phyloP scores from a whole-genome alignment of 1,139 yeast genomes.

The Hyphopichia fennica region DNA sequence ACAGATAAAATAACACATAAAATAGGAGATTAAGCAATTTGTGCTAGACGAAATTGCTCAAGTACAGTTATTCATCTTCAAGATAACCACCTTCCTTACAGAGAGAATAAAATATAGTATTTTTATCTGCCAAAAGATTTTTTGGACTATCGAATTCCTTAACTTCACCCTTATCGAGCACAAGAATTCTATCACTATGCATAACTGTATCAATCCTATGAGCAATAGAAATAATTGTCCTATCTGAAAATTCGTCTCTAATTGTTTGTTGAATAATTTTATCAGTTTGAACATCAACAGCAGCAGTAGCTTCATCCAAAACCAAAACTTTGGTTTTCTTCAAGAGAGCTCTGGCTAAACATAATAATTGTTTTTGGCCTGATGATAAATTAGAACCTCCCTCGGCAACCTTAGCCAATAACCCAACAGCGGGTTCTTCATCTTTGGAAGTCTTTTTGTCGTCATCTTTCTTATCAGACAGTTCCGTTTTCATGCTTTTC shows the following conservation, averaged over 20 bases:
- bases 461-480: conserved; percentile 17
- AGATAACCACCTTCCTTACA: conserved; percentile 32
- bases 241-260: conserved; percentile 29
- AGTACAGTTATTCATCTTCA: conserved; percentile 8
- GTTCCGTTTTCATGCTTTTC: conserved; percentile 31
- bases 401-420: conserved; percentile 25
- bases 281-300: conserved; percentile 40
- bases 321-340: conserved; percentile 33
- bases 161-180: conserved; percentile 31
- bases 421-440: conserved; percentile 14
- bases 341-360: conserved; percentile 37
- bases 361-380: conserved; percentile 39
- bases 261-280: conserved; percentile 35
- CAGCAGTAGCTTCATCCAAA: conserved; percentile 40
- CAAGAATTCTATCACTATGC: conserved; percentile 35
- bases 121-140: conserved; percentile 22
- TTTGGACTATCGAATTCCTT: conserved; percentile 33
- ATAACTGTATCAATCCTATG: conserved; percentile 37
- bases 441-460: conserved; percentile 8
- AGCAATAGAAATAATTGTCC: conserved; percentile 38
- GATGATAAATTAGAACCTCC: conserved; percentile 38
- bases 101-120: conserved; percentile 29
- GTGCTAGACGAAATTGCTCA: too few relatives aligned
- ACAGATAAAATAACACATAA: too few relatives aligned
- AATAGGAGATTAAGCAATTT: too few relatives aligned